phyloP scores from a whole-genome alignment of 2,329 filamentous ascomycete species.

The Ilyonectria destructans region DNA sequence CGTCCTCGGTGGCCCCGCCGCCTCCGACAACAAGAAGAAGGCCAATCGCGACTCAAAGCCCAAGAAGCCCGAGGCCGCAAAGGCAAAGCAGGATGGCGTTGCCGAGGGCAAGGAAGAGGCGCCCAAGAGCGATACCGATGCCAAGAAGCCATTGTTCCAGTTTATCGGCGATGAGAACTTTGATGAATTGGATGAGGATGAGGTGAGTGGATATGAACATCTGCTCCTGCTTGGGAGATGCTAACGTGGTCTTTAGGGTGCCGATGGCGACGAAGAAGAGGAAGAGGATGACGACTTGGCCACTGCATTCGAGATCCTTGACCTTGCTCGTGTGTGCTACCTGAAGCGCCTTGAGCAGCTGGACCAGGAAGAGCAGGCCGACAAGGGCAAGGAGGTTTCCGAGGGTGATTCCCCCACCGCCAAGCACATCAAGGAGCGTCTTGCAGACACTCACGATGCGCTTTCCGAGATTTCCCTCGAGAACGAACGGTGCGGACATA shows the following conservation, averaged over 20 bases:
- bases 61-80: conserved; percentile 60
- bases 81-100: conserved; percentile 64
- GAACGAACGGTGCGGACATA: conserved; percentile 79
- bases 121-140: conserved; percentile 53
- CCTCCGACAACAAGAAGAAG: conserved; percentile 65
- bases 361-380: conserved; percentile 54
- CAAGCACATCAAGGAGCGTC: conserved; percentile 83
- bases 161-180: conserved; percentile 97
- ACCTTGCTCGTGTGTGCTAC: conserved; percentile 81
- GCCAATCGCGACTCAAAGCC: conserved; percentile 53
- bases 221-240: not conserved
- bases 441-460: conserved; percentile 94
- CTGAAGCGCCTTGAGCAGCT: conserved; percentile 67
- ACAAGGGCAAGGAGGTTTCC: conserved; percentile 62
- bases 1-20: conserved; percentile 87
- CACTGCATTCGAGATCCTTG: conserved; percentile 87
- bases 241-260: conserved; percentile 42
- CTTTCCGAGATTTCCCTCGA: conserved; percentile 98
- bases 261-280: conserved; percentile 58
- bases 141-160: conserved; percentile 87
- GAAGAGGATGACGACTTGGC: conserved; percentile 82
- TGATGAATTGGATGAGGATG: conserved; percentile 85
- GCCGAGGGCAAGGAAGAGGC: conserved; percentile 58
- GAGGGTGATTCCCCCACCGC: conserved; percentile 59
- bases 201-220: conserved; percentile 52